Conservation (phyloP, 139 green algal genomes). For the Closterium sp. region DNA sequence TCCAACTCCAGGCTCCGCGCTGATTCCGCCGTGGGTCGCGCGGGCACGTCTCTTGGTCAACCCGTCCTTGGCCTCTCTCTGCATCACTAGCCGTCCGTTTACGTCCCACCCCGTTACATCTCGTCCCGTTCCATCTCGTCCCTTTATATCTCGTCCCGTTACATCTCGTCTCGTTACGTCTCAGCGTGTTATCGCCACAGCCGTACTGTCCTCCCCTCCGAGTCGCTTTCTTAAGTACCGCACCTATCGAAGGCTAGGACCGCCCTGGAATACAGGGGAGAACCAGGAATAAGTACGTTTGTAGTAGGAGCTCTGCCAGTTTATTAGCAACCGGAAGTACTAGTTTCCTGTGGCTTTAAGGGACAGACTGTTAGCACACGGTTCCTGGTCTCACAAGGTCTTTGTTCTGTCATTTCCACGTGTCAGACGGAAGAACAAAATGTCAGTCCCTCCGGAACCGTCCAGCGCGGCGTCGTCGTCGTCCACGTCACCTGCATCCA, state of each 20-base stretch:
- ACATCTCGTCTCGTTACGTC: too few species aligned
- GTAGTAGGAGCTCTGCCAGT: too few species aligned
- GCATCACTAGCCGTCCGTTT: not conserved
- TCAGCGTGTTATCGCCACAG: not conserved
- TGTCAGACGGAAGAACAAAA: too few species aligned
- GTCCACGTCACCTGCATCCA: not conserved
- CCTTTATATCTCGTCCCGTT: too few species aligned
- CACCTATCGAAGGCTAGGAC: too few species aligned
- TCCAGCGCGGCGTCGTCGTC: not conserved
- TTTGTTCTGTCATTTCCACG: not conserved
- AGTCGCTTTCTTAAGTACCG: not conserved
- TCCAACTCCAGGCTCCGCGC: not conserved
- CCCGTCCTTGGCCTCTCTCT: not conserved
- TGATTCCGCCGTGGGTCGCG: not conserved
- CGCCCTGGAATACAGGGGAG: too few species aligned
- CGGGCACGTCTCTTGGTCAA: not conserved
- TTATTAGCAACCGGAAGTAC: too few species aligned
- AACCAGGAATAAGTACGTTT: too few species aligned
- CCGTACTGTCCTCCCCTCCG: not conserved
- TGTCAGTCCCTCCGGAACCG: not conserved
- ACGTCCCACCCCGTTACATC: not conserved
- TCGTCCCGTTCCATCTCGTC: too few species aligned
- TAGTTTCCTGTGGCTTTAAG: too few species aligned
- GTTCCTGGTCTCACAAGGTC: too few species aligned
- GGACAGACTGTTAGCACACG: too few species aligned